Conservation (phyloP, 2,329 filamentous ascomycete species). For the Epichloe gansuensis region DNA sequence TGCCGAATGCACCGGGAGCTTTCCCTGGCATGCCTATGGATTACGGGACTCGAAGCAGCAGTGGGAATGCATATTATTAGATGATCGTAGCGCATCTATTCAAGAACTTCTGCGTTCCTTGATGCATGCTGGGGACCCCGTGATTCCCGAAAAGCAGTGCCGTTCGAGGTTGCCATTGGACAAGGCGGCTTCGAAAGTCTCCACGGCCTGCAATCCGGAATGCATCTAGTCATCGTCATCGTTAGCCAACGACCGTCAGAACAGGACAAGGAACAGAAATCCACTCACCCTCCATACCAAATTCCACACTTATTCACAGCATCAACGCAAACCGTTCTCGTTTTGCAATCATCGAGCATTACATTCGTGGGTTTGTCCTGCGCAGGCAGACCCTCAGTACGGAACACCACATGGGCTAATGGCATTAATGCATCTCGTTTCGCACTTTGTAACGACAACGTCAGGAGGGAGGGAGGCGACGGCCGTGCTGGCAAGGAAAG, state of each 20-base stretch:
- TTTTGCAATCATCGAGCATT: slow-evolving; percentile 12
- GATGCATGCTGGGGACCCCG: neutral
- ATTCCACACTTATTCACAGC: slow-evolving; percentile 14
- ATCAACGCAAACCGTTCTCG: slow-evolving; percentile 15
- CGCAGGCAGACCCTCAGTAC: neutral
- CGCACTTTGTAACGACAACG: neutral
- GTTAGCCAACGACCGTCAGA: neutral
- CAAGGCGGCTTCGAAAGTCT: slow-evolving; percentile 9
- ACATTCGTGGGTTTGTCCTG: neutral
- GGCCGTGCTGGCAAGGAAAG: neutral
- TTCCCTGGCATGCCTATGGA: slow-evolving; percentile 36
- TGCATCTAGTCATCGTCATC: slow-evolving; percentile 8
- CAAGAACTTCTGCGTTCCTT: neutral
- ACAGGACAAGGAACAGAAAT: neutral
- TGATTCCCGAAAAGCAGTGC: neutral
- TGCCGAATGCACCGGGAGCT: slow-evolving; percentile 28
- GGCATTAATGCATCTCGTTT: neutral
- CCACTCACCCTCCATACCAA: slow-evolving; percentile 13
- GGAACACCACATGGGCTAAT: neutral
- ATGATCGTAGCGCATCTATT: neutral
- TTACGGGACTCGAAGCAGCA: slow-evolving; percentile 20
- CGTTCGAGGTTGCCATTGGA: slow-evolving; percentile 1
- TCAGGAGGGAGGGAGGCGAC: neutral
- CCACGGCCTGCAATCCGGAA: slow-evolving; percentile 14
- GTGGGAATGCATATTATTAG: slow-evolving; percentile 28